These are phyloP conservation scores for Boletales sp. DNA, from an alignment of 768 basidiomycete genomes.

Conservation along the genomic window DNA sequence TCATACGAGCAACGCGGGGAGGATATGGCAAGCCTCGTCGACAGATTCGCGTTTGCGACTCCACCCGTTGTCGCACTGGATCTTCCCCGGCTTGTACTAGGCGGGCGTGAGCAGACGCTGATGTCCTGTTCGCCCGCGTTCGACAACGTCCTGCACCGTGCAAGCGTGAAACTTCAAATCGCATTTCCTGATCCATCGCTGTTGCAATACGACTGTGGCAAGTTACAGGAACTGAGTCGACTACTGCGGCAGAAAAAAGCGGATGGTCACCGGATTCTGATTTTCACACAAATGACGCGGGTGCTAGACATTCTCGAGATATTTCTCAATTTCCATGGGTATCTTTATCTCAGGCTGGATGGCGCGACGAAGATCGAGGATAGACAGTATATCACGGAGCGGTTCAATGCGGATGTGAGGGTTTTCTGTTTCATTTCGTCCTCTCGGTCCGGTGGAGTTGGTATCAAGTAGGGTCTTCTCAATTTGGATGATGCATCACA, in stretches of 20 bases:
- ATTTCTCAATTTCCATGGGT: slow-evolving; percentile 89
- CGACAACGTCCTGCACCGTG: slow-evolving; percentile 65
- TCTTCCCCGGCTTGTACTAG: slow-evolving; percentile 59
- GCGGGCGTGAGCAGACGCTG: slow-evolving; percentile 35
- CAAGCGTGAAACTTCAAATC: slow-evolving; percentile 83
- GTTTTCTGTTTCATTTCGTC: slow-evolving; percentile 89
- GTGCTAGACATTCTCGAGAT: slow-evolving; percentile 93
- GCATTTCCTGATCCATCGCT: slow-evolving; percentile 90
- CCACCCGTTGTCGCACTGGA: slow-evolving; percentile 76
- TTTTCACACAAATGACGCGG: slow-evolving; percentile 97
- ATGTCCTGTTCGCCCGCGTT: slow-evolving; percentile 42
- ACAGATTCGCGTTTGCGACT: slow-evolving; percentile 77
- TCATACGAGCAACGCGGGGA: slow-evolving; percentile 61
- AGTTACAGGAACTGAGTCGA: slow-evolving; percentile 79
- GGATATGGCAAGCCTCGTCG: slow-evolving; percentile 50
- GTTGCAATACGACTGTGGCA: slow-evolving; percentile 94
- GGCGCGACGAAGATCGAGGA: slow-evolving; percentile 96
- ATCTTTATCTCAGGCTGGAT: slow-evolving; percentile 91
- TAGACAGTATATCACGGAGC: slow-evolving; percentile 86
- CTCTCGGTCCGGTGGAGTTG: slow-evolving; percentile 78
- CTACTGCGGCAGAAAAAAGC: slow-evolving; percentile 81
- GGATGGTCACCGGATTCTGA: slow-evolving; percentile 85
- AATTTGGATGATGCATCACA: slow-evolving; percentile 18
- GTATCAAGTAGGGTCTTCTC: slow-evolving; percentile 74
- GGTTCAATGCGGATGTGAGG: slow-evolving; percentile 74